Evolutionary conservation across 306 rosid genomes (phyloP).

Genomic region (Inga leiocalycina): DNA sequence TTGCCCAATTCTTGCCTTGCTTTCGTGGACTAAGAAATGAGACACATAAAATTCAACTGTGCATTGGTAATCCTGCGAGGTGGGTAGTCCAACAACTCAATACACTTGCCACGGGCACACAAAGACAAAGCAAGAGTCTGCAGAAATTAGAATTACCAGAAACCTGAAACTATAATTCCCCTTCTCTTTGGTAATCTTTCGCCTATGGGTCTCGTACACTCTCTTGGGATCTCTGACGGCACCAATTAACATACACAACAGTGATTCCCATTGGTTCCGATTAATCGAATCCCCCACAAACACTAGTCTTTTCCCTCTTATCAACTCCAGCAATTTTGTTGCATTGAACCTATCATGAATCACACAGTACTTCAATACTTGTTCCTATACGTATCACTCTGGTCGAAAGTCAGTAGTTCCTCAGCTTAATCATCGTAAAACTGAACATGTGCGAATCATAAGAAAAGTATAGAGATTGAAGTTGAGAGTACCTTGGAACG

Average conservation of each 20-base stretch:
- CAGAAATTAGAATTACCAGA: conserved; percentile 68
- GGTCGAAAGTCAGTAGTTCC: conserved; percentile 6
- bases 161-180: conserved; percentile 87
- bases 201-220: conserved; percentile 75
- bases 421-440: conserved; percentile 1
- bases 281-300: conserved; percentile 96
- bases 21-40: conserved; percentile 85
- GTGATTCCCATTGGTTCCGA: conserved; percentile 97
- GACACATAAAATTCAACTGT: conserved; percentile 82
- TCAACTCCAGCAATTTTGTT: conserved; percentile 80
- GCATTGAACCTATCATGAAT: conserved; percentile 71
- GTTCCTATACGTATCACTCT: neutral
- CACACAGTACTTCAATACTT: conserved; percentile 30
- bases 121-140: conserved; percentile 25
- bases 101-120: conserved; percentile 12
- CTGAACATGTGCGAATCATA: conserved; percentile 5
- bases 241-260: conserved; percentile 79
- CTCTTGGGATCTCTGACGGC: conserved; percentile 74
- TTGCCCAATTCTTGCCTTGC: conserved; percentile 81
- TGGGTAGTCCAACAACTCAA: conserved; percentile 19
- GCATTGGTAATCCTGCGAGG: conserved; percentile 77
- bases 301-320: conserved; percentile 90
- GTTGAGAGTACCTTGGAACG: conserved; percentile 54
- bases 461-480: neutral
- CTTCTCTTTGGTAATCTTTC: conserved; percentile 79